phyloP scores from a whole-genome alignment of 2,329 filamentous ascomycete species.

The Venturia oleaginea region DNA sequence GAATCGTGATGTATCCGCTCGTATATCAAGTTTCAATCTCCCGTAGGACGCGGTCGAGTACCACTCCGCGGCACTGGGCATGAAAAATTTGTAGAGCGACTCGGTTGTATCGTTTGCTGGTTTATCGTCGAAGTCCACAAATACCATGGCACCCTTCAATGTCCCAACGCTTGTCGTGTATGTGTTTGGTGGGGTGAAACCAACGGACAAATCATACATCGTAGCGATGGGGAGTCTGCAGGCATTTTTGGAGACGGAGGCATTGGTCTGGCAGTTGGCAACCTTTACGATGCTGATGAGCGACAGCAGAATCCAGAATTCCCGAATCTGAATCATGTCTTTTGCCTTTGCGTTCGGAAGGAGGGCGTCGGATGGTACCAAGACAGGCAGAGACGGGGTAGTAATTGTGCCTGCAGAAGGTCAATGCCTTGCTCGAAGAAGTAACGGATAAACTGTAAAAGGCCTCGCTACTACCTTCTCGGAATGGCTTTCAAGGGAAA shows the following conservation, averaged over 20 bases:
- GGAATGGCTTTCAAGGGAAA: no score
- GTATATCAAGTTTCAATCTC: neutral
- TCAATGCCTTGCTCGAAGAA: no score
- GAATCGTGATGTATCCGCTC: conserved; percentile 8
- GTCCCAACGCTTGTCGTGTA: conserved; percentile 1
- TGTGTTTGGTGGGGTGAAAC: neutral
- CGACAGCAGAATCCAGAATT: no score
- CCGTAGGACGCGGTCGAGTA: conserved; percentile 10
- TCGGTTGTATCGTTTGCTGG: conserved; percentile 8
- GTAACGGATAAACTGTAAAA: no score
- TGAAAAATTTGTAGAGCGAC: neutral
- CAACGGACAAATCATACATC: neutral
- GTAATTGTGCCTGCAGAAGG: no score
- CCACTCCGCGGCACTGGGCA: neutral
- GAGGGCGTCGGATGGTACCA: no score
- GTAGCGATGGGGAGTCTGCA: neutral
- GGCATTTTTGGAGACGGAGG: neutral
- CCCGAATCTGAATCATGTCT: no score
- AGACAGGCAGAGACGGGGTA: no score
- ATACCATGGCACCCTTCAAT: neutral
- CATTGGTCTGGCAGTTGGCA: neutral
- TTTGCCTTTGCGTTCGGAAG: no score
- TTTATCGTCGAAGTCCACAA: conserved; percentile 11
- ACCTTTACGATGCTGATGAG: no score
- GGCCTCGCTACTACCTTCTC: no score